Evolutionary conservation across 805 yeast species (phyloP), one percentile per base, ranked within the genome.

Genomic region (Kuraishia cidri): DNA sequence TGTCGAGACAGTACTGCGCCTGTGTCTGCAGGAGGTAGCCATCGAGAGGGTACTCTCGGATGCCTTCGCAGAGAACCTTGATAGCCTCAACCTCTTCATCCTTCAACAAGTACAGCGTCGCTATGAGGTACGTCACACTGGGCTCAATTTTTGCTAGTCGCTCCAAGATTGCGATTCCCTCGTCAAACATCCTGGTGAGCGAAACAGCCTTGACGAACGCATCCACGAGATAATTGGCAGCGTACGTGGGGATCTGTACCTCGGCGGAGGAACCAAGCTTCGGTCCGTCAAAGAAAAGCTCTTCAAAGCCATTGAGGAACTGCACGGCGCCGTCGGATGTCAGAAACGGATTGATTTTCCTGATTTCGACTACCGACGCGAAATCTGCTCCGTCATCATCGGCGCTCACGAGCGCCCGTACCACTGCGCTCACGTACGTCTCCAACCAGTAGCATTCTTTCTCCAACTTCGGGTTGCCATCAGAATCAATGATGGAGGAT

Each of bases 381-480:
- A 61, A 81, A 59, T 57, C 79, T 54, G 82, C 90, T 29, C 79
- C 86, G 31, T 84, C 92, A 33, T 84, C 87, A 37, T 69, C 79
- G 13, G 71, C 53, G 18, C 74, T 74, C 35, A 86, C 58, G 27
- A 92, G 54, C 6, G 88, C 62, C 46, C 98, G 70, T 16, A 86
- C 75, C 40, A 87, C 68, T 2, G 87, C 79, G 47, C 86, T 66
- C 41, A 78, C 64, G 48, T 66, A 78, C 1, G 85, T 72, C 61
- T 83, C 72, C 34, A 62, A 50, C 87, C 88, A 64, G 33, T 71
- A 41, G 29, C 53, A 40, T 44, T 66, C 66, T 47, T 54, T 52
- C 44, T 76, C 85, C 18, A 62, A 63, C 26, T 71, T 54, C 30
- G 64, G 54, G 40, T 75, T 75, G 6, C 82, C 80, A 34, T 66